phyloP scores from a whole-genome alignment of 495 filamentous ascomycete genomes.

The Penicillium subrubescens region DNA sequence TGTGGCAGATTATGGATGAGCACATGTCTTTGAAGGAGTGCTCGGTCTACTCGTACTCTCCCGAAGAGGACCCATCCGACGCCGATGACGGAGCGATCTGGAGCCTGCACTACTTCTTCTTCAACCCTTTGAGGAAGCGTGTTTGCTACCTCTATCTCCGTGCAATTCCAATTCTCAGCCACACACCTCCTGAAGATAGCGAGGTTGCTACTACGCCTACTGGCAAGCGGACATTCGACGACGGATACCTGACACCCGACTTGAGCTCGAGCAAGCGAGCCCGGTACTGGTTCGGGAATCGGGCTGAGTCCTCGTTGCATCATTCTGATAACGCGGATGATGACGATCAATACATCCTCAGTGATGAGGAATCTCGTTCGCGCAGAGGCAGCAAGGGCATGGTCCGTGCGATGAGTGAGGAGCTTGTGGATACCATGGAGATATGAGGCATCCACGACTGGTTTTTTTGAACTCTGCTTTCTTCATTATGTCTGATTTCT shows the following conservation, averaged over 20 bases:
- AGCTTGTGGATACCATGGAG: conserved; percentile 73
- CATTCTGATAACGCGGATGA: conserved; percentile 49
- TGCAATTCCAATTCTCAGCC: conserved; percentile 79
- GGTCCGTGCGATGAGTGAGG: conserved; percentile 71
- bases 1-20: conserved; percentile 89
- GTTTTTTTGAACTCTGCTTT: not conserved
- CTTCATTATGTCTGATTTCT: conserved; percentile 8
- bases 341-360: conserved; percentile 46
- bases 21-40: conserved; percentile 90
- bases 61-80: conserved; percentile 82
- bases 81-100: conserved; percentile 91
- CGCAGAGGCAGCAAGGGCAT: conserved; percentile 47
- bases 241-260: conserved; percentile 50
- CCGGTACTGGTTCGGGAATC: conserved; percentile 79
- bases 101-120: conserved; percentile 96
- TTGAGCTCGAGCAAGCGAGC: conserved; percentile 73
- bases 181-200: conserved; percentile 51
- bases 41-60: conserved; percentile 80
- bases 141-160: conserved; percentile 92
- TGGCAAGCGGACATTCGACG: conserved; percentile 52
- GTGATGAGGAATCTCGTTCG: conserved; percentile 47
- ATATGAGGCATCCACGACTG: conserved; percentile 32
- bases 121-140: conserved; percentile 89
- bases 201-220: conserved; percentile 42
- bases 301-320: conserved; percentile 38